Evolutionary conservation across 2,329 filamentous ascomycete genomes (phyloP), one percentile per base, ranked within the genome.

Genomic region (Pezicula rhizophila): DNA sequence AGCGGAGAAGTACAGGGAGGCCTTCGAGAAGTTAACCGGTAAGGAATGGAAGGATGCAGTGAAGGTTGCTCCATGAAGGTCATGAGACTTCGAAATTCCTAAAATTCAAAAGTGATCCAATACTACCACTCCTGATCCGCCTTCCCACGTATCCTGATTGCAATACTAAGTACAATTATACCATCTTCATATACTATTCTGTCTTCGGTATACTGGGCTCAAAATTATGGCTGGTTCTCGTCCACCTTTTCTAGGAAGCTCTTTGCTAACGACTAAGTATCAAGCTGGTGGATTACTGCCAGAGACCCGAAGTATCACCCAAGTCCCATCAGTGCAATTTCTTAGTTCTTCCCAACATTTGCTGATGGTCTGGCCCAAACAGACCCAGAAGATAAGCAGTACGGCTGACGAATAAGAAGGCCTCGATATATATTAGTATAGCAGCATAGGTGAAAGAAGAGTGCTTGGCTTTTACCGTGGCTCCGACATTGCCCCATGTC

Each of bases 401-500:
- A 39, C 83, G 72, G 49, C 76, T 76, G 23, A 76, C 46, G 47
- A 80, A 80, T 26, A 87, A 66, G 46, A 79, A 78, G 0, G 66
- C 51, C 76, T 79, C 5, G 7, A 14, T 11, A 40, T 15, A 23
- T 15, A 17, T 40, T 15, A 40, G 38, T 40, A 20, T 10, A 12
- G 17, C 28, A 31, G 28, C 8, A 38, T 25, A 23, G 23, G 23
- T 23, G 42, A 44, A 26, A 25, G 5, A 6, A 44, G 17, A 18
- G 38, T 17, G 15, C 5, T 23, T 15, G 43, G 34, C 8, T 64
- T 76, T 68, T 58, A 82, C 77, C 23, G 85, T 88, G 44, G 76
- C 73, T 7, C 76, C 82, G 53, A 90, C 73, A 59, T 89, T 89
- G 2, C 85, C 86, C 79, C 81, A 87, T n/a, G 82, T 77, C 71